Conservation (phyloP, 2,329 filamentous ascomycete species). For the Claviceps sp. region DNA sequence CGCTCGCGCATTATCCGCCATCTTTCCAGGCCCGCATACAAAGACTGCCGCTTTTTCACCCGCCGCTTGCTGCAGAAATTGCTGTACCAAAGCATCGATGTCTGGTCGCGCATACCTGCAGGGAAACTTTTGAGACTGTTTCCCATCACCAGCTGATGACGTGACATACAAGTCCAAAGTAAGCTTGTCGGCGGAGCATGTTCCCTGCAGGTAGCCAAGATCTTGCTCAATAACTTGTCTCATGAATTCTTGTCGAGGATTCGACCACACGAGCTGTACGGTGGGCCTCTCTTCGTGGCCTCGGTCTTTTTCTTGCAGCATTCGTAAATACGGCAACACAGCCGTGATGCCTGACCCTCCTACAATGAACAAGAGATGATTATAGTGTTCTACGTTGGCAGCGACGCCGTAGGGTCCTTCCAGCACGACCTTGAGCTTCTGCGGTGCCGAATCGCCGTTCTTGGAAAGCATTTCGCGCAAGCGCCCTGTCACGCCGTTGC, state of each 20-base stretch:
- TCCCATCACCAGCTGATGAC: neutral
- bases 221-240: neutral
- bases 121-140: neutral
- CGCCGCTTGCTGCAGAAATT: constrained; percentile 2
- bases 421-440: neutral
- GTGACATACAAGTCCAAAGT: neutral
- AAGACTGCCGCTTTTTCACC: constrained; percentile 18
- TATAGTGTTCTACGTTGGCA: neutral
- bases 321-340: constrained; percentile 17
- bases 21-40: constrained; percentile 22
- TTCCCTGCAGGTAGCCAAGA: neutral
- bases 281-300: neutral
- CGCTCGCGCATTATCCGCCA: constrained; percentile 22
- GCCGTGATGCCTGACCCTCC: constrained; percentile 25
- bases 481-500: constrained; percentile 21
- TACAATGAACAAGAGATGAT: constrained; percentile 17
- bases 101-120: neutral
- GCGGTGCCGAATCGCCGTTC: constrained; percentile 8
- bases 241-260: neutral
- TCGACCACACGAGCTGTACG: neutral
- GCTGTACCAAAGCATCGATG: neutral
- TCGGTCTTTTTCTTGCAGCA: constrained; percentile 8
- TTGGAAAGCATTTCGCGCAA: constrained; percentile 12
- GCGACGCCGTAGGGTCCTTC: neutral
- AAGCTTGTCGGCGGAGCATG: neutral